These are phyloP conservation scores for Niebla homalea DNA, from an alignment of 495 filamentous ascomycete genomes.

Conservation along the genomic window DNA sequence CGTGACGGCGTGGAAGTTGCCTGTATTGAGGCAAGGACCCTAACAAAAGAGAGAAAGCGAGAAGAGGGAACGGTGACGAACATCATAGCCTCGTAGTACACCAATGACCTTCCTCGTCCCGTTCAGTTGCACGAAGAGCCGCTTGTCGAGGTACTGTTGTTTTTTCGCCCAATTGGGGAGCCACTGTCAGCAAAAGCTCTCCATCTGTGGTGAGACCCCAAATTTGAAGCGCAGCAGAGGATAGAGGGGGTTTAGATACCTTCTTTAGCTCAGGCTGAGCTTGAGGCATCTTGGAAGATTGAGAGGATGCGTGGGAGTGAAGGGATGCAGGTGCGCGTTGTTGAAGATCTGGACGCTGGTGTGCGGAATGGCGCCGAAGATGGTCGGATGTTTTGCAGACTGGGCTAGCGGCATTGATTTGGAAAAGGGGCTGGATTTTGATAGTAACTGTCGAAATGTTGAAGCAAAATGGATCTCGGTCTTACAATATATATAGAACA, in stretches of 20 bases:
- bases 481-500: no score
- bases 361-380: no score
- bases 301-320: background rate
- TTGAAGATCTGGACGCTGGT: no score
- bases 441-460: no score
- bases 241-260: constrained; percentile 31
- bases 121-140: constrained; percentile 94
- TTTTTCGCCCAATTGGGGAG: background rate
- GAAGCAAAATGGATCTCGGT: no score
- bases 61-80: constrained; percentile 28
- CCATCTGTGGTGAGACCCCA: background rate
- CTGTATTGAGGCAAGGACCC: no score
- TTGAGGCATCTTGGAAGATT: constrained; percentile 63
- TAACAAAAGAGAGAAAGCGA: no score
- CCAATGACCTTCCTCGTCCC: constrained; percentile 95
- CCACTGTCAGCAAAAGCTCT: background rate
- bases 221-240: background rate
- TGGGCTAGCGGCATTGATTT: no score
- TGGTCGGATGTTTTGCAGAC: no score
- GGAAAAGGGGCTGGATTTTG: no score
- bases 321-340: background rate
- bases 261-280: constrained; percentile 98
- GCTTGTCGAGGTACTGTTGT: constrained; percentile 91
- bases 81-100: constrained; percentile 89
- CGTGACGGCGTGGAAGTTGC: no score